Evolutionary conservation across 192 early-diverging fungal species (phyloP).

Genomic region (Podila epigama): DNA sequence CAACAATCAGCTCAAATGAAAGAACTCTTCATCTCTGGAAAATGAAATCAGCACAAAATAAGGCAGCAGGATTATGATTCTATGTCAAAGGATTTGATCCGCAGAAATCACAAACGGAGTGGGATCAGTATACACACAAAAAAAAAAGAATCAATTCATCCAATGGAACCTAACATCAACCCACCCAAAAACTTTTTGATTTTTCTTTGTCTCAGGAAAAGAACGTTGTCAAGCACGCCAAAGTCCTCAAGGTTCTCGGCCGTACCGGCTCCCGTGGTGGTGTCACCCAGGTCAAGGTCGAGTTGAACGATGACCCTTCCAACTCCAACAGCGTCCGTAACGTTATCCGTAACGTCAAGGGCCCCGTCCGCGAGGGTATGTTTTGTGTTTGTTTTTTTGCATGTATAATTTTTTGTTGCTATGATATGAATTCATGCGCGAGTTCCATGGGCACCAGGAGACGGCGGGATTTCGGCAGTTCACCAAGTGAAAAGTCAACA

Average conservation of each 20-base stretch:
- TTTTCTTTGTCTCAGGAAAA: conserved; percentile 42
- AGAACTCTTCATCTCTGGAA: background rate
- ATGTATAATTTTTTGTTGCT: too few species aligned
- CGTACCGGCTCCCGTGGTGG: conserved; percentile 99
- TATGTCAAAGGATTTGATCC: too few species aligned
- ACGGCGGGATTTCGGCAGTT: too few species aligned
- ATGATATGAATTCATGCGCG: too few species aligned
- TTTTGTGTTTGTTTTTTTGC: background rate
- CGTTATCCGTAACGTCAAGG: conserved; percentile 99
- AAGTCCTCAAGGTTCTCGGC: conserved; percentile 97
- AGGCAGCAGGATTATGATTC: too few species aligned
- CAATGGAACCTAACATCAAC: background rate
- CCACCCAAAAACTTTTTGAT: background rate
- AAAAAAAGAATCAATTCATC: too few species aligned
- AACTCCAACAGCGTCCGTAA: conserved; percentile 68
- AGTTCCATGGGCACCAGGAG: too few species aligned
- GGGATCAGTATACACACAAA: too few species aligned
- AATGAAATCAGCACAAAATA: background rate
- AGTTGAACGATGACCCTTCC: conserved; percentile 95
- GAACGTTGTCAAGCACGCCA: conserved; percentile 87
- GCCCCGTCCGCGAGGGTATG: conserved; percentile 90
- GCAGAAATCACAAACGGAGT: too few species aligned
- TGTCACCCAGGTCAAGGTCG: conserved; percentile 99
- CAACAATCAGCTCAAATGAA: background rate
- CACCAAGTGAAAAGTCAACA: too few species aligned